Percentiles rank a stretch among this genome's conserved stretches.
Evolutionary conservation across 208 protist species (phyloP).

Genomic region (Herpetomonas muscarum): DNA sequence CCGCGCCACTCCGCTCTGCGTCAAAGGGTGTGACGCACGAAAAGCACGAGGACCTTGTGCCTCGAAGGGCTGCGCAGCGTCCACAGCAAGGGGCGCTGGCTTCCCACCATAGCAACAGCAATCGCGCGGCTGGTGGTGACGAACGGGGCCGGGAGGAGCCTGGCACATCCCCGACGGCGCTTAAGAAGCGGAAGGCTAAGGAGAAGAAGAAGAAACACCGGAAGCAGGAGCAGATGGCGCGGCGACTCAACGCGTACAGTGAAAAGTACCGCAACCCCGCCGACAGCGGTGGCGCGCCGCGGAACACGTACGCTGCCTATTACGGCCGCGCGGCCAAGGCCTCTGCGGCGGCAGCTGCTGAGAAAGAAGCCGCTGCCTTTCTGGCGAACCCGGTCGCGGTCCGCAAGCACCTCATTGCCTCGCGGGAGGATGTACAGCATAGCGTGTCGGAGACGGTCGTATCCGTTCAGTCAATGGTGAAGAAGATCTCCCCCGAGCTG

Average conservation of each 20-base stretch:
- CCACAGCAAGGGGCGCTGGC: background rate
- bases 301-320: conserved; percentile 63
- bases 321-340: conserved; percentile 19
- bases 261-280: conserved; percentile 3
- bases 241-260: conserved; percentile 23
- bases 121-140: too few species aligned
- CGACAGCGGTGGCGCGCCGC: background rate
- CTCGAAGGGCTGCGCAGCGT: too few species aligned
- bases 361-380: background rate
- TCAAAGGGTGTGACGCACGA: background rate
- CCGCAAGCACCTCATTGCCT: background rate
- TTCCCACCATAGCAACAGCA: too few species aligned
- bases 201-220: conserved; percentile 22
- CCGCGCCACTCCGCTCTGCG: too few species aligned
- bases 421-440: conserved; percentile 2
- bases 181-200: background rate
- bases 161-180: background rate
- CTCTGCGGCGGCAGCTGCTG: background rate
- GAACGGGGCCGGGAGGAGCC: too few species aligned
- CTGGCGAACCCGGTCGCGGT: background rate
- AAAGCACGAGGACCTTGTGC: background rate
- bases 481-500: conserved; percentile 13
- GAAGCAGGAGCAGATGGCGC: conserved; percentile 49
- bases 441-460: conserved; percentile 10
- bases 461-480: conserved; percentile 12